Evolutionary conservation across 192 early-diverging fungal genomes (phyloP).

Genomic region (Linnemannia elongata): DNA sequence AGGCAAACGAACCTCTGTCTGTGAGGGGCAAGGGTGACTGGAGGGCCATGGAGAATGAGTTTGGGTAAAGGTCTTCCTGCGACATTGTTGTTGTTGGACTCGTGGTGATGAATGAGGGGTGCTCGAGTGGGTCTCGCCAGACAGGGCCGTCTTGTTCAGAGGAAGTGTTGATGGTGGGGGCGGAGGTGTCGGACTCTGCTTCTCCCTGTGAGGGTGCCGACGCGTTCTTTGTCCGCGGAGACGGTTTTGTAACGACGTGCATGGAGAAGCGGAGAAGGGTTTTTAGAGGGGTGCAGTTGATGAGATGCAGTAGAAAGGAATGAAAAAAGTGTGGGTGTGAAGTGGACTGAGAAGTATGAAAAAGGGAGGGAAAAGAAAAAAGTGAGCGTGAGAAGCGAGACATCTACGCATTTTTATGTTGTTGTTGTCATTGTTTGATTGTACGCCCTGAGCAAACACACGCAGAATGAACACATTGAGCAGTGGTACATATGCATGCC

Average conservation of each 20-base stretch:
- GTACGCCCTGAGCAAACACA: neutral
- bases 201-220: neutral
- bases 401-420: no score
- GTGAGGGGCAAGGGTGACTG: neutral
- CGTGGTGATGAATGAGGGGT: constrained; percentile 21
- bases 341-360: neutral
- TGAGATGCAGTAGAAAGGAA: neutral
- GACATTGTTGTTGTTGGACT: constrained; percentile 30
- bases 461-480: no score
- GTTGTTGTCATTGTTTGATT: neutral
- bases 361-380: neutral
- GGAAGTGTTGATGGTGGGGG: neutral
- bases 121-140: constrained; percentile 13
- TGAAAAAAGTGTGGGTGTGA: no score
- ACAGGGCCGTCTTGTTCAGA: neutral
- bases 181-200: neutral
- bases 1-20: neutral
- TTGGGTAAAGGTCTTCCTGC: constrained; percentile 6
- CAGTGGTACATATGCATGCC: neutral
- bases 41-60: neutral
- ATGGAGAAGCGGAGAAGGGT: neutral
- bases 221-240: constrained; percentile 1
- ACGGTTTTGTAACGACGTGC: neutral
- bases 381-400: neutral
- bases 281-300: neutral